Evolutionary conservation across 2,329 filamentous ascomycete genomes (phyloP).

Genomic region (Colletotrichum siamense): DNA sequence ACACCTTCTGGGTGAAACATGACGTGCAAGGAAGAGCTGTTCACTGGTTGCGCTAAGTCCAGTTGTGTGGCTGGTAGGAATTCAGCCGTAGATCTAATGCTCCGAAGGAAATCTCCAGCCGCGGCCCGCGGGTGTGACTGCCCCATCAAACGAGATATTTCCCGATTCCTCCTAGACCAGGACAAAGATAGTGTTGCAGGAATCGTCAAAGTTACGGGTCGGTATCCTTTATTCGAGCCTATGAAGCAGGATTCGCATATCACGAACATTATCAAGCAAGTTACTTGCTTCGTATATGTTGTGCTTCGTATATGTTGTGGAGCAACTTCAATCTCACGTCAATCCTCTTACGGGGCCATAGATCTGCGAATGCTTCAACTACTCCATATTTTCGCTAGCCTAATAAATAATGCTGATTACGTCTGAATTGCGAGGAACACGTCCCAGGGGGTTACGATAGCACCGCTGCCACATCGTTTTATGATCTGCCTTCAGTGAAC

Average conservation of each 20-base stretch:
- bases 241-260: not conserved
- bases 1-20: not conserved
- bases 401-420: not conserved
- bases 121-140: not conserved
- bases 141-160: not conserved
- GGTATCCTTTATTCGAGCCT: accelerated
- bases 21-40: not conserved
- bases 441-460: not conserved
- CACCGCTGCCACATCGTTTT: not conserved
- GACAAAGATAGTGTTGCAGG: not conserved
- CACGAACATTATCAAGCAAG: not conserved
- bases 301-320: not conserved
- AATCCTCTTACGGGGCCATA: too few species aligned
- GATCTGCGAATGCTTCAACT: not conserved
- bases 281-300: not conserved
- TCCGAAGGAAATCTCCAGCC: not conserved
- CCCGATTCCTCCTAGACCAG: not conserved
- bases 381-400: not conserved
- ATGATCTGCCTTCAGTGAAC: not conserved
- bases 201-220: not conserved
- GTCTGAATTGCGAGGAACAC: not conserved
- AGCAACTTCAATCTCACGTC: not conserved
- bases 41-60: not conserved
- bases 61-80: not conserved
- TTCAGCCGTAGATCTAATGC: not conserved